These are phyloP conservation scores for Dendrobium nobile DNA, from an alignment of 106 monocot genomes.

Conservation along the genomic window DNA sequence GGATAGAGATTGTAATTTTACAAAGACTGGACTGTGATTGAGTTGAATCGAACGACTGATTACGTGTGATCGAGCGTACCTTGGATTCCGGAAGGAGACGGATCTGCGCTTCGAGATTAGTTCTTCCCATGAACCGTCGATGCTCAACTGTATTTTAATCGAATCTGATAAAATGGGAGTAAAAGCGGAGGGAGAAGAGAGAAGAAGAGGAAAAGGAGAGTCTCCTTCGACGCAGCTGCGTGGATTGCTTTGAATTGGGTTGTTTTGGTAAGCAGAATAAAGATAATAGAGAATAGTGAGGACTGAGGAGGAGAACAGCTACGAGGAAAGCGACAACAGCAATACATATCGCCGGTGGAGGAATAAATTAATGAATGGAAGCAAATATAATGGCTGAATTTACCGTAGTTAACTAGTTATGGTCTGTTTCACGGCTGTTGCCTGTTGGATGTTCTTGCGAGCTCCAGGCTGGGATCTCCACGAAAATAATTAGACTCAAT, in stretches of 20 bases:
- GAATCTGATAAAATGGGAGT: not conserved
- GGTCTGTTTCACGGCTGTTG: not conserved
- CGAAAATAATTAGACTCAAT: no score
- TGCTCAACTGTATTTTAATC: not conserved
- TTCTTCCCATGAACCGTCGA: slow-evolving; percentile 18
- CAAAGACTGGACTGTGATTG: not conserved
- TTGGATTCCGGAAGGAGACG: slow-evolving; percentile 12
- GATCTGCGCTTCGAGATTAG: slow-evolving; percentile 20
- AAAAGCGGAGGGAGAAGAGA: not conserved
- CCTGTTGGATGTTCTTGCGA: no score
- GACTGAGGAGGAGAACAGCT: slow-evolving; percentile 1
- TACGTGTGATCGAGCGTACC: slow-evolving; percentile 7
- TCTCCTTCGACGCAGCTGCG: slow-evolving; percentile 5
- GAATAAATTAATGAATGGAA: not conserved
- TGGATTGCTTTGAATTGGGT: not conserved
- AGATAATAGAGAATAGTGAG: not conserved
- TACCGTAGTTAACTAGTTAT: not conserved
- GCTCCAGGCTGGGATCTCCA: no score
- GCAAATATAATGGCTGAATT: not conserved
- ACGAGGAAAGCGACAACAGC: slow-evolving; percentile 2
- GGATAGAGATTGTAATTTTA: not conserved
- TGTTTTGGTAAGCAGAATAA: not conserved
- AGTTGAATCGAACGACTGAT: not conserved
- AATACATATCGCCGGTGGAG: not conserved
- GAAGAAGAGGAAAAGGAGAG: not conserved